Evolutionary conservation across 2,329 filamentous ascomycete genomes (phyloP).

Genomic region (Dichotomopilus funicola): DNA sequence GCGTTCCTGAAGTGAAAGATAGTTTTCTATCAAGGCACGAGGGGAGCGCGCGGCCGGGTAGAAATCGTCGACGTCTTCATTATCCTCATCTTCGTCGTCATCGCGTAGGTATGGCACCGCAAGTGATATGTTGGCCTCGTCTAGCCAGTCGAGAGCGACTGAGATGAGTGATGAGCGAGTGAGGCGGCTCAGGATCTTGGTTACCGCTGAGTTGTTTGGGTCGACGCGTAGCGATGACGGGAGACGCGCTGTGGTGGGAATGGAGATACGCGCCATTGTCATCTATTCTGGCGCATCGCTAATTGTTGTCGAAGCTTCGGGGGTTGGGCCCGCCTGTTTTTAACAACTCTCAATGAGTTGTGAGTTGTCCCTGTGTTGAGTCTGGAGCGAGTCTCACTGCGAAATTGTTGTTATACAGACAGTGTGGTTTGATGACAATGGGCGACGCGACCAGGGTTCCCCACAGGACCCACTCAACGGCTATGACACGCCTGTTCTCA

Average conservation of each 20-base stretch:
- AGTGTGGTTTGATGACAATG: no score
- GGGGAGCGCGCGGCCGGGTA: slow-evolving; percentile 62
- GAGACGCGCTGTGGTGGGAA: slow-evolving; percentile 66
- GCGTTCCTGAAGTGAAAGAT: slow-evolving; percentile 51
- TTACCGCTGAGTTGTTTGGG: slow-evolving; percentile 55
- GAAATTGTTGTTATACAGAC: no score
- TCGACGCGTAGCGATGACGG: slow-evolving; percentile 65
- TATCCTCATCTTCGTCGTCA: slow-evolving; percentile 33
- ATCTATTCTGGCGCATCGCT: background rate
- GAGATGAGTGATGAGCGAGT: slow-evolving; percentile 66
- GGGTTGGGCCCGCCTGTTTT: no score
- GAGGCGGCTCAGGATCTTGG: slow-evolving; percentile 62
- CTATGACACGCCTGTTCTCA: no score
- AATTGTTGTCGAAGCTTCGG: no score
- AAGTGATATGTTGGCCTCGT: slow-evolving; percentile 53
- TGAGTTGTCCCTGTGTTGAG: no score
- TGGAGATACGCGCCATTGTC: slow-evolving; percentile 48
- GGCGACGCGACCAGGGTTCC: no score
- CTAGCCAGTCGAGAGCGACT: slow-evolving; percentile 71
- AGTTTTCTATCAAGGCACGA: slow-evolving; percentile 60
- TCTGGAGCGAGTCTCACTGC: no score
- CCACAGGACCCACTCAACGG: no score
- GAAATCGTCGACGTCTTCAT: slow-evolving; percentile 49
- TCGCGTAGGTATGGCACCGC: slow-evolving; percentile 53
- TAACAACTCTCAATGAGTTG: no score